Conservation (phyloP, 2,329 filamentous ascomycete genomes). For the Falciphora oryzae region DNA sequence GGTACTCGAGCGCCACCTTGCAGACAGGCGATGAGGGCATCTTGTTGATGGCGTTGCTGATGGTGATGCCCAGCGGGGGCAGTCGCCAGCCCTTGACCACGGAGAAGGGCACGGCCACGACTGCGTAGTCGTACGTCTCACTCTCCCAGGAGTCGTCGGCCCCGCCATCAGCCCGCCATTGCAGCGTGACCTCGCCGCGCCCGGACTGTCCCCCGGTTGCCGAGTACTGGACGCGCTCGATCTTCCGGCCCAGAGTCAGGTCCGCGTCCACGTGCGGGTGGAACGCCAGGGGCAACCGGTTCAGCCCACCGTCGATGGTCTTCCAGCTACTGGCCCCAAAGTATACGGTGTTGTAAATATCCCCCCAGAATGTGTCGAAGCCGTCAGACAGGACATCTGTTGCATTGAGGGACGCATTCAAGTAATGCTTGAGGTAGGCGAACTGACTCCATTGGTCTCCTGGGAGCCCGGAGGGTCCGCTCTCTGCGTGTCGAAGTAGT, state of each 20-base stretch:
- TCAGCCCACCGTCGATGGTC: conserved; percentile 28
- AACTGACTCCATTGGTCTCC: conserved; percentile 64
- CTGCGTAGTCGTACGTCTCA: conserved; percentile 53
- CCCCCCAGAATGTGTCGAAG: conserved; percentile 39
- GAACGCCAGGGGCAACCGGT: conserved; percentile 29
- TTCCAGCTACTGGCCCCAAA: conserved; percentile 21
- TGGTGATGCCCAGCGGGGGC: conserved; percentile 29
- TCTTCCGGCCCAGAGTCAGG: conserved; percentile 19
- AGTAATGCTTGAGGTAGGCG: conserved; percentile 54
- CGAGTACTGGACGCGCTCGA: conserved; percentile 18
- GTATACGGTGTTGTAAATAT: conserved; percentile 23
- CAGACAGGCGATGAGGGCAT: conserved; percentile 40
- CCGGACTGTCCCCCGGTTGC: not conserved
- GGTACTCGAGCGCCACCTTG: conserved; percentile 62
- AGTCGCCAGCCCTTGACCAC: conserved; percentile 58
- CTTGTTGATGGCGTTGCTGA: conserved; percentile 40
- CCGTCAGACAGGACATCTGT: conserved; percentile 44
- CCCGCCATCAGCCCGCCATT: conserved; percentile 43
- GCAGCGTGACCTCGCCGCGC: conserved; percentile 47
- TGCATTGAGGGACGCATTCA: conserved; percentile 47
- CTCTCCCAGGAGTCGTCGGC: conserved; percentile 30
- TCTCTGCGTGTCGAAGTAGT: conserved; percentile 14
- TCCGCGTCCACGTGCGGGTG: conserved; percentile 24
- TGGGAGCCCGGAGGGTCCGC: conserved; percentile 35
- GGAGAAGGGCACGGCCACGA: conserved; percentile 59